Base-by-base conservation (phyloP, 805 yeast species). In the Candida argentea region DNA sequence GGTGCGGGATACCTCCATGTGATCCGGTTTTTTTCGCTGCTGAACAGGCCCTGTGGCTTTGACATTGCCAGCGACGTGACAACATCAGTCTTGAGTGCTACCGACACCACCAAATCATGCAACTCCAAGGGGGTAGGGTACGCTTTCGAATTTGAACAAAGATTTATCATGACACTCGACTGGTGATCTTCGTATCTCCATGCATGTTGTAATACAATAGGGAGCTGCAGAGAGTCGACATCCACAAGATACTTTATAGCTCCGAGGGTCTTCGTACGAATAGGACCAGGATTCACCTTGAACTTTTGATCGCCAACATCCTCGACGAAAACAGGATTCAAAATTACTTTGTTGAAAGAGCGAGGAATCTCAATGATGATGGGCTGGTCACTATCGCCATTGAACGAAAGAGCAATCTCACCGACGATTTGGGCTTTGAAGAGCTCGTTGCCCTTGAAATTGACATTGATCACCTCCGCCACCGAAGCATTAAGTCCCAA, bases 11-110 rank as follows among this genome's bases (percentile, higher is more conserved):
- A 73, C 48, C 80, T 72, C 95, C 96, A 87, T 1, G 91, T 78
- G 33, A 91, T 77, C 54, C 96, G 72, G 40, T 74, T 78, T 46
- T 74, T 76, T 29, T 86, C 96, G 45, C 73, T 79, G 54, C 79
- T 84, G 64, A 86, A 89, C 1, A 93, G 73, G 32, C 96, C 97
- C 31, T 81, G 76, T 4, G 98, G 98, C 49, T 82, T 84, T 3
- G 94, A 80, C 36, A 86, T 75, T 1, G 95, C 96, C 13, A 77
- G 65, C 2, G 75, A 58, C 3, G 79, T 67, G 11, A 72, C 67
- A 7, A 81, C 77, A 20, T 77, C 80, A 11, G 65, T 59, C 24
- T 46, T 50, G 29, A 79, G 60, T 3, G 80, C 67, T 4, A 76
- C 83, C 5, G 78, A 65, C 5, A 81, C 64, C 21, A 69, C 61